These are phyloP conservation scores for Rhododendron simsii DNA, from an alignment of 148 eudicot genomes.

Conservation along the genomic window DNA sequence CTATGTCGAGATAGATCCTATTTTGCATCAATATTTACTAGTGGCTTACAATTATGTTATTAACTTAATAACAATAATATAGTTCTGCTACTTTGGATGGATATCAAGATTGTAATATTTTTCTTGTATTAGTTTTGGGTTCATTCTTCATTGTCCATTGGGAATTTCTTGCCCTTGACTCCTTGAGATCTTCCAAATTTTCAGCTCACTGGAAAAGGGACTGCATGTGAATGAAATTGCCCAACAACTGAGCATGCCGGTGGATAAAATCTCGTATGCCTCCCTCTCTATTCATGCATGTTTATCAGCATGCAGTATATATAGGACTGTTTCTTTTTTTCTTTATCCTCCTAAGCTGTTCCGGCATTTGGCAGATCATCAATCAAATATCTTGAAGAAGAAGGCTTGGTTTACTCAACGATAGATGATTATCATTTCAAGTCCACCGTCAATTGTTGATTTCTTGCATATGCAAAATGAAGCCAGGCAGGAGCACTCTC, in stretches of 20 bases:
- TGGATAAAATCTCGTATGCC: conserved; percentile 51
- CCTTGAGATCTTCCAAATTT: background rate
- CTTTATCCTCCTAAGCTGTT: background rate
- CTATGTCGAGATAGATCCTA: background rate
- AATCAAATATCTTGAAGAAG: conserved; percentile 45
- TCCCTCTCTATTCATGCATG: background rate
- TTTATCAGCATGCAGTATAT: background rate
- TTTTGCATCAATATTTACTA: background rate
- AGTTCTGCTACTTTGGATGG: background rate
- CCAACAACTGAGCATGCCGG: conserved; percentile 41
- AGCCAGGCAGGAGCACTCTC: background rate
- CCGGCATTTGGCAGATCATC: conserved; percentile 38
- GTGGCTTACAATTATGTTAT: background rate
- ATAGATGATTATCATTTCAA: conserved; percentile 75
- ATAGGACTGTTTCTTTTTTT: background rate
- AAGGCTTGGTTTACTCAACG: conserved; percentile 71
- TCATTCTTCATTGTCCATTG: background rate
- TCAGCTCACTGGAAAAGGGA: conserved; percentile 48
- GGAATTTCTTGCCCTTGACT: background rate
- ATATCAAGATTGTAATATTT: background rate
- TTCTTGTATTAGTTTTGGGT: background rate
- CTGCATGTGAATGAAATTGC: conserved; percentile 53
- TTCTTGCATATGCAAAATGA: background rate
- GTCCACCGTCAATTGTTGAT: conserved; percentile 49
- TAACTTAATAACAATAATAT: background rate